Percentiles rank a stretch among this genome's conserved stretches.
Conservation (phyloP, 2,329 filamentous ascomycete species). For the Neonectria faginata region DNA sequence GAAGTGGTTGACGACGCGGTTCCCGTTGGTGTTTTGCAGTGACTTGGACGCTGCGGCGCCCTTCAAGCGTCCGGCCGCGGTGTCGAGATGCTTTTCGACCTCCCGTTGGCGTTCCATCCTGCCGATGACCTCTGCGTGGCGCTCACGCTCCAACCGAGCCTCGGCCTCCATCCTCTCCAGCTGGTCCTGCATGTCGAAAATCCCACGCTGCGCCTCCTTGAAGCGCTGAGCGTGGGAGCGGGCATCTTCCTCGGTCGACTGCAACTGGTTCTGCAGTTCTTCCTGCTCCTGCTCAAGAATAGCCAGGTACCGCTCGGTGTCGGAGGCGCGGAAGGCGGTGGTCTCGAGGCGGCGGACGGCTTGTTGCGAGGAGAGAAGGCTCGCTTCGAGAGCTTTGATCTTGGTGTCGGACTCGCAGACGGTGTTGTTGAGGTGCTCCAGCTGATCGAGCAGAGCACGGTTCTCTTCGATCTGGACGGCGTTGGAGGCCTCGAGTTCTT, state of each 20-base stretch:
- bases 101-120: constrained; percentile 86
- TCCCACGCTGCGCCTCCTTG: constrained; percentile 84
- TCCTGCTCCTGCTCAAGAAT: constrained; percentile 86
- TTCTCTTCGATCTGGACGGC: constrained; percentile 86
- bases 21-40: constrained; percentile 68
- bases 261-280: constrained; percentile 74
- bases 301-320: constrained; percentile 83
- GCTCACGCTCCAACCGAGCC: constrained; percentile 80
- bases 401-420: constrained; percentile 83
- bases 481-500: constrained; percentile 80
- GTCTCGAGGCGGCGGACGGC: constrained; percentile 80
- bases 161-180: constrained; percentile 90
- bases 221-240: constrained; percentile 84
- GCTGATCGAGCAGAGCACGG: constrained; percentile 80
- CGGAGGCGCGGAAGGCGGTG: constrained; percentile 78
- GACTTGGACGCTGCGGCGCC: constrained; percentile 80
- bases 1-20: constrained; percentile 89
- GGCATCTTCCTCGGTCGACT: constrained; percentile 78
- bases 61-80: constrained; percentile 83
- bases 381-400: constrained; percentile 80
- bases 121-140: constrained; percentile 82
- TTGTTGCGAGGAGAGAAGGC: constrained; percentile 80
- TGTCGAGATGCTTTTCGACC: constrained; percentile 84
- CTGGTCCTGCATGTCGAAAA: constrained; percentile 85
- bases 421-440: constrained; percentile 85